Base-by-base conservation (phyloP, 2,329 filamentous ascomycete species). In the Ophiostoma ips region DNA sequence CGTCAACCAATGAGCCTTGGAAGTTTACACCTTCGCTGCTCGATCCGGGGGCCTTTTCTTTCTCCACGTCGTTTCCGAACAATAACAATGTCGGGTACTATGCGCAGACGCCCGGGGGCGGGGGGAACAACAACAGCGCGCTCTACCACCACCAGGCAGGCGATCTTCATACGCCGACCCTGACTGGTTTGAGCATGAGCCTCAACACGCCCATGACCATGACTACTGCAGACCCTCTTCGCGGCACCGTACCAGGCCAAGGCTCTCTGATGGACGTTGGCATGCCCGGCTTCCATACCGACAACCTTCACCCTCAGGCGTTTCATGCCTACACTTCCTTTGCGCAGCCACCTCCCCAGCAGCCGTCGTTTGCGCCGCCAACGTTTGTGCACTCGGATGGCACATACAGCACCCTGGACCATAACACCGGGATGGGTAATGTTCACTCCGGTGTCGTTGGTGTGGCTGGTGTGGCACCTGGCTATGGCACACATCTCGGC, bases 11-110 rank as follows among this genome's bases (percentile, higher is more conserved):
- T 60, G 88, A 95, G 58, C 80, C 77, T 58, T 92, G 89, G 81
- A 78, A 84, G 57, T 88, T 95, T 61, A 94, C 89, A 2, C 87
- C 89, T 4, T 92, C 88, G 19, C 71, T 94, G 51, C 76, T 96
- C 62, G 90, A 96, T 62, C 81, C 87, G 16, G 87, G 83, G 63
- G 84, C 86, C 30, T 87, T 87, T 63, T 78, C 80, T 21, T 95
- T 95, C 66, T 75, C 79, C 53, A 74, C 43, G 28, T 15, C 75
- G 50, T 90, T 94, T 61, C 80, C 83, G 56, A 87, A 85, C 64
- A 84, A 89, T 56, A 77, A 83, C 43, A 43, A 77, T 36, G 44
- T 45, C 84, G 15, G 85, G 8, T 24, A 46, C 66, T 95, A 94
- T 66, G 89, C 87, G 8, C 86, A 89, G 2, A 94, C 87, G 1